A percentile compares a stretch with the other conserved stretches of the same genome.
Evolutionary conservation across 208 protist species (phyloP).

Genomic region (Vickermania ingenoplastis): DNA sequence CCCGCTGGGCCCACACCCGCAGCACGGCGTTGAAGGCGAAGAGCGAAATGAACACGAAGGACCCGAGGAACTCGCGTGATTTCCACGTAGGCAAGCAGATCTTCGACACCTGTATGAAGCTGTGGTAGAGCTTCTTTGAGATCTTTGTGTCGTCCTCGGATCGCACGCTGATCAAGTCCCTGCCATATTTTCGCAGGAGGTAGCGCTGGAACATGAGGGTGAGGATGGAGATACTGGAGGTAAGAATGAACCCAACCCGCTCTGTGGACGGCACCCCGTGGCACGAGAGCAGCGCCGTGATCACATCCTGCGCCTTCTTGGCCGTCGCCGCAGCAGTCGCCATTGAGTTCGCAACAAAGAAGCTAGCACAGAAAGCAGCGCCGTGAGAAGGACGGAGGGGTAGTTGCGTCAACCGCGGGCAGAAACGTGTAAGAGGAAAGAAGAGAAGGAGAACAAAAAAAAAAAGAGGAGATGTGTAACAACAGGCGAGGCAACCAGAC

Average conservation of each 20-base stretch:
- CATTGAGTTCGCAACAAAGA: conserved; percentile 3
- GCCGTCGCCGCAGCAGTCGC: not conserved
- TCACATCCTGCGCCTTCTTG: not conserved
- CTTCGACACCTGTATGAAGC: conserved; percentile 48
- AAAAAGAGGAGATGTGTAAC: too few relatives aligned
- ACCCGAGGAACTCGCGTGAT: conserved; percentile 56
- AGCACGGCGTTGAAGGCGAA: conserved; percentile 74
- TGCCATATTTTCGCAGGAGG: conserved; percentile 28
- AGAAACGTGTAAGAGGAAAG: too few relatives aligned
- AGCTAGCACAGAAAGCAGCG: not conserved
- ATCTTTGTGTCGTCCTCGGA: conserved; percentile 58
- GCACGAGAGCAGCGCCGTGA: not conserved
- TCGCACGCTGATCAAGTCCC: conserved; percentile 21
- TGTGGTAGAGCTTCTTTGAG: conserved; percentile 31
- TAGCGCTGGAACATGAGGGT: conserved; percentile 29
- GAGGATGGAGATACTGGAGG: conserved; percentile 16
- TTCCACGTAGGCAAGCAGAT: conserved; percentile 65
- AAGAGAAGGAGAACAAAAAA: too few relatives aligned
- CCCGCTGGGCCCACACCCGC: conserved; percentile 45
- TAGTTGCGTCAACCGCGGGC: too few relatives aligned
- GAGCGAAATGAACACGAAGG: conserved; percentile 61
- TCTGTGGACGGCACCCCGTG: not conserved
- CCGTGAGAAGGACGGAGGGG: too few relatives aligned
- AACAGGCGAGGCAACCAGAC: too few relatives aligned
- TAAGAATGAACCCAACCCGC: conserved; percentile 2